Conservation (phyloP, 805 yeast genomes). For the Zygosaccharomyces siamensis region DNA sequence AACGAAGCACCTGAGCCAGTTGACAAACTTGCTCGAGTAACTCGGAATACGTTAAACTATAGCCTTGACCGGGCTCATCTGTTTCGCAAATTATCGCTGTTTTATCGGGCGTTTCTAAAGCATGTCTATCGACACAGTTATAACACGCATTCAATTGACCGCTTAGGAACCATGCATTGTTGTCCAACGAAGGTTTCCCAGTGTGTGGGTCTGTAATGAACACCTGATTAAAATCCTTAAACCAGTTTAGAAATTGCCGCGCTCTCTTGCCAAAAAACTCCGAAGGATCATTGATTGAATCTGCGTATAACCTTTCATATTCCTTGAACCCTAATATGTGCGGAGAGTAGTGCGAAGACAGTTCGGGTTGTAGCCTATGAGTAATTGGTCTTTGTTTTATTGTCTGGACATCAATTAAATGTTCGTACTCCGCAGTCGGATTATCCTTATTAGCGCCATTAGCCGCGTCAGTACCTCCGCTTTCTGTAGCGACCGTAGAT, state of each 20-base stretch:
- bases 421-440: constrained; percentile 23
- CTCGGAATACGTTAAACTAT: constrained; percentile 63
- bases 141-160: constrained; percentile 77
- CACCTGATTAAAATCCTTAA: constrained; percentile 61
- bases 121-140: constrained; percentile 81
- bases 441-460: constrained; percentile 4
- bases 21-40: constrained; percentile 64
- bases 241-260: constrained; percentile 70
- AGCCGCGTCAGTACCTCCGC: neutral
- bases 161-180: constrained; percentile 70
- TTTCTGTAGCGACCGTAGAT: neutral
- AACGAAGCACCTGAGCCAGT: constrained; percentile 62
- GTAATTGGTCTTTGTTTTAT: constrained; percentile 22
- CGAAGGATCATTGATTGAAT: constrained; percentile 76
- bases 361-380: constrained; percentile 19
- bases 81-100: constrained; percentile 77
- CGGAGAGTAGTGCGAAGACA: constrained; percentile 41
- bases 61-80: constrained; percentile 60
- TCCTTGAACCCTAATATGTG: constrained; percentile 58
- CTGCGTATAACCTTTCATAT: constrained; percentile 61
- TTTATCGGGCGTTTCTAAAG: constrained; percentile 63
- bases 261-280: constrained; percentile 78
- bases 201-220: constrained; percentile 36
- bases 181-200: constrained; percentile 39
- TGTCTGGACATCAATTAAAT: constrained; percentile 25